Evolutionary conservation across 2,329 filamentous ascomycete species (phyloP), one percentile per base, ranked within the genome.

Genomic region (Neonectria hederae): DNA sequence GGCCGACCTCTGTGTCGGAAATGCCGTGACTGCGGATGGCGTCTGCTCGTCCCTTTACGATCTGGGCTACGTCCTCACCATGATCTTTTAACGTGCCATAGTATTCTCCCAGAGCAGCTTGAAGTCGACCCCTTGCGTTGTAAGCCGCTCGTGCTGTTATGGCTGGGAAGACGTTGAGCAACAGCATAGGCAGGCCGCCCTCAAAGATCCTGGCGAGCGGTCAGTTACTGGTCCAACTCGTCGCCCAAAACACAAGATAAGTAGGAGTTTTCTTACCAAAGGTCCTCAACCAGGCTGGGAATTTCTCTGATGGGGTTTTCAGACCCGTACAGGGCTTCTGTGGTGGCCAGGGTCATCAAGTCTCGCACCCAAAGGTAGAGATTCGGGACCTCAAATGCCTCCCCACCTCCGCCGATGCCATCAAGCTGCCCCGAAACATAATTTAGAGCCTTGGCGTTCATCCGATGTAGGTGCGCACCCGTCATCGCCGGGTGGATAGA

Each of bases 351-450:
- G 0, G 66, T 69, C 28, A 69, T 65, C 10, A 76, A 56, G 5
- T 78, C 65, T n/a, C 79, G 72, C 11, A 82, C 45, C 80, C 80
- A 83, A 5, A 73, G 46, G 67, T 28, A 77, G 62, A 70, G 53
- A n/a, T 71, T 72, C 0, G 63, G 65, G 1, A 64, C 46, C 0
- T 60, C 38, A 5, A 65, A n/a, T 4, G 62, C 5, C 7, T 42
- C 5, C 0, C 66, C 54, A 10, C 62, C 7, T 21, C 32, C 21
- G 7, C 55, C 13, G 76, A 68, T 63, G 1, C 26, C 51, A 42
- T 78, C 76, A 11, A 82, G 63, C 5, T 69, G 65, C 3, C 61
- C 45, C 0, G 75, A 70, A 4, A 84, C 69, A 24, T 78, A 70
- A 3, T 73, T 72, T 6, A 83, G 64, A 22, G 81, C 77, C 32